phyloP scores from a whole-genome alignment of 371 early-diverging fungal species.

The Coemansia sp. region DNA sequence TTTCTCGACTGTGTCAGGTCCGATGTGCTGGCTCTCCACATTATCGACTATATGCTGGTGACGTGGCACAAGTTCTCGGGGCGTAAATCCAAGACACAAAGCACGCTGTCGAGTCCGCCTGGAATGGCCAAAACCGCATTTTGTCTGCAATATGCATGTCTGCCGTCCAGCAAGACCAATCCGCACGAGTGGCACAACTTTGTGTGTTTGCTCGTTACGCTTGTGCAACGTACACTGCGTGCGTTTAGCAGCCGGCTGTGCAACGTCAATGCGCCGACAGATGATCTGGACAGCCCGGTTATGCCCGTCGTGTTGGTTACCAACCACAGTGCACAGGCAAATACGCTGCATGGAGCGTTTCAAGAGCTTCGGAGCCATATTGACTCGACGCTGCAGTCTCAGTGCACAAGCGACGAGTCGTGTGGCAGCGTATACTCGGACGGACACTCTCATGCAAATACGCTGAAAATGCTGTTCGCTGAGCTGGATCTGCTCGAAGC shows the following conservation, averaged over 20 bases:
- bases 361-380: not conserved
- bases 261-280: constrained; percentile 10
- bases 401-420: not conserved
- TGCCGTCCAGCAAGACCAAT: not conserved
- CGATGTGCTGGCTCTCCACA: constrained; percentile 24
- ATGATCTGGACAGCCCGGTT: not conserved
- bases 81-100: not conserved
- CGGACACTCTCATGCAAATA: not conserved
- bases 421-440: not conserved
- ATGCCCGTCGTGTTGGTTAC: not conserved
- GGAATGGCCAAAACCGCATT: constrained; percentile 20
- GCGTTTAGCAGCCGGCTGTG: constrained; percentile 31
- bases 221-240: constrained; percentile 28
- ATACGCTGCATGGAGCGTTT: not conserved
- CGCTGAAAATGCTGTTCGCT: constrained; percentile 8
- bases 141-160: constrained; percentile 15
- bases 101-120: constrained; percentile 9
- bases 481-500: constrained; percentile 33
- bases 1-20: constrained; percentile 16
- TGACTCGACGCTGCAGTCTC: not conserved
- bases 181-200: constrained; percentile 13
- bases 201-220: constrained; percentile 12
- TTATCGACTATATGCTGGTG: constrained; percentile 27
- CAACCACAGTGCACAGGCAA: not conserved
- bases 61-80: constrained; percentile 16